Conservation (phyloP, 257 asterid species). For the Nicotiana undulata region DNA sequence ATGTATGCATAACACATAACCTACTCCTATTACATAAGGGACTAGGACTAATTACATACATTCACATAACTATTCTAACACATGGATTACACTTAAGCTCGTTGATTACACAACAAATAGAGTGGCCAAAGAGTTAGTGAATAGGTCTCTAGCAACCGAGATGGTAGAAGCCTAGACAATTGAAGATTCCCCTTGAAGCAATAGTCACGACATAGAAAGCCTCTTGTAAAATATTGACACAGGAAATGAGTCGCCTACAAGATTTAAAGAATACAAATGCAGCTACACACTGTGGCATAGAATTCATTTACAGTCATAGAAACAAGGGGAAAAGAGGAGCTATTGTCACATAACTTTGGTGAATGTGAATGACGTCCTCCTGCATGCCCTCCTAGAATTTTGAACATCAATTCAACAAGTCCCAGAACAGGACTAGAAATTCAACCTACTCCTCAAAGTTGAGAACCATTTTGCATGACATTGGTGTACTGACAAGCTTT, state of each 20-base stretch:
- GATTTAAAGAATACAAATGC: not conserved
- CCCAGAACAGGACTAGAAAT: not conserved
- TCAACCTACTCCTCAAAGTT: not conserved
- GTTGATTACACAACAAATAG: not conserved
- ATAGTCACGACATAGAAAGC: not conserved
- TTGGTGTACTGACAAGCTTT: not conserved
- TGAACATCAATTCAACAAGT: not conserved
- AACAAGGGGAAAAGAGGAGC: not conserved
- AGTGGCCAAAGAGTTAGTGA: not conserved
- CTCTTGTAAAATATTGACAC: not conserved
- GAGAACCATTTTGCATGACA: slow-evolving; percentile 1
- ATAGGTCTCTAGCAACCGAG: not conserved
- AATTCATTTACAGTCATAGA: not conserved
- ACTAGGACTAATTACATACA: too few relatives aligned
- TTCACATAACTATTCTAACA: too few relatives aligned
- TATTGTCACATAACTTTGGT: not conserved
- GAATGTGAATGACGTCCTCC: not conserved
- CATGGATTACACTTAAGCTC: not conserved
- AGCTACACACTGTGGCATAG: too few relatives aligned
- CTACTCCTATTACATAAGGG: too few relatives aligned
- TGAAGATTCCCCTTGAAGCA: not conserved
- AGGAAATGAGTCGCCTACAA: not conserved
- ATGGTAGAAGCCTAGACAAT: not conserved
- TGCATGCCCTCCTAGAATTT: not conserved
- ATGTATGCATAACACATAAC: too few relatives aligned